phyloP scores from a whole-genome alignment of 345 rosid genomes.

The Aegle marmelos region DNA sequence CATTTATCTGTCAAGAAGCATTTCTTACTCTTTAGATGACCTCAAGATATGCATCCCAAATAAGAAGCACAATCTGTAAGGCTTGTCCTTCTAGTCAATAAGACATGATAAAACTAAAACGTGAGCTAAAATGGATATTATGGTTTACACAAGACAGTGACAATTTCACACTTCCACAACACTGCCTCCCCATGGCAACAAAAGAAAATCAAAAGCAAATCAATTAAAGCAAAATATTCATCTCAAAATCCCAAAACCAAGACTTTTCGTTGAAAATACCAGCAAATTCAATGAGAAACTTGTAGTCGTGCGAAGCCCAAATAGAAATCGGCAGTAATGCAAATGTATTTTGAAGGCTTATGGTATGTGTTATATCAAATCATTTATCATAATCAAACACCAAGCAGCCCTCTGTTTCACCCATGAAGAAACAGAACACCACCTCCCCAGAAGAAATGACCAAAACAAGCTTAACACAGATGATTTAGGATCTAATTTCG shows the following conservation, averaged over 20 bases:
- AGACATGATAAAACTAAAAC: not conserved
- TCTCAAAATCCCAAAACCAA: not conserved
- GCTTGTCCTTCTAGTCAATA: not conserved
- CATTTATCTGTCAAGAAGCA: conserved; percentile 31
- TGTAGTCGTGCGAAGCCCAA: not conserved
- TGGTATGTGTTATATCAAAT: not conserved
- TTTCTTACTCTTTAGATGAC: not conserved
- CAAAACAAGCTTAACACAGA: not conserved
- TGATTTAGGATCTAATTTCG: not conserved
- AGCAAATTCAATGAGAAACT: not conserved
- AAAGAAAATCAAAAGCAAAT: not conserved
- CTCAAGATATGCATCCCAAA: not conserved
- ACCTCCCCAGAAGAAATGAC: not conserved
- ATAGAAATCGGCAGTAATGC: not conserved
- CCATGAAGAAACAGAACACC: not conserved
- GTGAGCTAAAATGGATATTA: not conserved
- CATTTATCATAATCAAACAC: not conserved
- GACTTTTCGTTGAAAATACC: not conserved
- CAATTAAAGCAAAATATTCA: not conserved
- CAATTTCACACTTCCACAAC: not conserved
- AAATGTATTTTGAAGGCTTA: not conserved
- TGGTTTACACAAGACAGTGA: not conserved
- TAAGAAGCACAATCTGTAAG: not conserved
- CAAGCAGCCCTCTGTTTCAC: not conserved
- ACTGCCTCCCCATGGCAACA: not conserved